phyloP scores from a whole-genome alignment of 2,329 filamentous ascomycete species.

The Phaeophleospora eucalypticola region DNA sequence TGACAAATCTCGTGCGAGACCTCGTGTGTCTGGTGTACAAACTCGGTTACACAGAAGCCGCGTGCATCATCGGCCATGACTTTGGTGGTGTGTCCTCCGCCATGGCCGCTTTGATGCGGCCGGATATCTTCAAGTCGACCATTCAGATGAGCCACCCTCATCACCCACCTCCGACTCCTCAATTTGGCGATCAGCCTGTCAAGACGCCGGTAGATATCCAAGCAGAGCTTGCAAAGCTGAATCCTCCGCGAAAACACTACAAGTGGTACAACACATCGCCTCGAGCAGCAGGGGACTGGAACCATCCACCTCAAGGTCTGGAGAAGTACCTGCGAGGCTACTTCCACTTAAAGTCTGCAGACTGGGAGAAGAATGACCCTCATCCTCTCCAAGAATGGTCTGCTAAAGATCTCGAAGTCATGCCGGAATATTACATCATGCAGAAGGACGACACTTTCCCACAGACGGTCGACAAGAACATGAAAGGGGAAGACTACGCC shows the following conservation, averaged over 20 bases:
- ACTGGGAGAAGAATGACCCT: constrained; percentile 50
- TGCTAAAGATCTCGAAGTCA: constrained; percentile 53
- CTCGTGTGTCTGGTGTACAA: constrained; percentile 58
- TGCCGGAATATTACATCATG: constrained; percentile 70
- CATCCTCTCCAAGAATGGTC: constrained; percentile 53
- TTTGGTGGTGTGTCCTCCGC: constrained; percentile 60
- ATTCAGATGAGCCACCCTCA: constrained; percentile 65
- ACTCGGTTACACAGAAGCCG: constrained; percentile 56
- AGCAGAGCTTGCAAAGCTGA: constrained; percentile 50
- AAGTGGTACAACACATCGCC: constrained; percentile 61
- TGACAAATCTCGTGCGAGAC: constrained; percentile 59
- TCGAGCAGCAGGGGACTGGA: constrained; percentile 47
- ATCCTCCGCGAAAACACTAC: constrained; percentile 63
- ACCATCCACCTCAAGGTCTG: constrained; percentile 49
- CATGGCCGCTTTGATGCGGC: constrained; percentile 57
- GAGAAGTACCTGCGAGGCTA: constrained; percentile 62
- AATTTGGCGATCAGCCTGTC: constrained; percentile 43
- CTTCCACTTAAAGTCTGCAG: constrained; percentile 63
- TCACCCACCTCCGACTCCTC: constrained; percentile 49
- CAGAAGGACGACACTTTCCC: constrained; percentile 56
- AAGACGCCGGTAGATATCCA: constrained; percentile 47
- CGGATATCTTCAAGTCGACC: constrained; percentile 60
- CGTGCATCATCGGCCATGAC: constrained; percentile 63
- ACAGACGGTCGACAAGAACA: constrained; percentile 51
- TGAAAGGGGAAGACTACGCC: constrained; percentile 48